Evolutionary conservation across 352 stramenopile genomes (phyloP), one percentile per base, ranked within the genome.

Genomic region (Phytophthora macrochlamydospora): DNA sequence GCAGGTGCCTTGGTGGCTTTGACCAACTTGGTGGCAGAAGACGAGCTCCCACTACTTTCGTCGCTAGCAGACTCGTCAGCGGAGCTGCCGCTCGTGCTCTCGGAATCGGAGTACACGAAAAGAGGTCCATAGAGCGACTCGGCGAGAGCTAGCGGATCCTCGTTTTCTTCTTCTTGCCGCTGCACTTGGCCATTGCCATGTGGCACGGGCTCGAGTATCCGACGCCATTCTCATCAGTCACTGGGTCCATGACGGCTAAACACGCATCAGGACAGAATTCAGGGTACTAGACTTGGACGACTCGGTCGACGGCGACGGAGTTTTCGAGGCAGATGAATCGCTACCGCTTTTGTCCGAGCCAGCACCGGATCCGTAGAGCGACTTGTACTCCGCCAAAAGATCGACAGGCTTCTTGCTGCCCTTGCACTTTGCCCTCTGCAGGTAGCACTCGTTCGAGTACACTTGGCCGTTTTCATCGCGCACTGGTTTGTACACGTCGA

Each of bases 161-260:
- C 28, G 2, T 44, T 2, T 13, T n/a, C n/a, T 65, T 59, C 24
- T 33, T 42, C 8, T 62, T 53, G n/a, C n/a, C 46, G 32, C 55
- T 71, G 56, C 71, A 85, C 29, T 67, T 35, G 1, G 59, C 51
- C 33, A 73, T 62, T 2, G 42, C 43, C 29, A 78, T 49, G 35
- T 68, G 65, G 38, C 73, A 81, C 51, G 50, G 42, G 56, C 69
- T 81, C 13, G 55, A 35, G 57, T 81, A 81, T 14, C 53, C 59
- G 30, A 62, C 49, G 8, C 69, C 69, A 38, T 81, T 57, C n/a
- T 65, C 63, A 14, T 73, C 62, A n/a, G 51, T 68, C 30, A 71
- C 58, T 35, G 68, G 67, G 2, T 62, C 31, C 42, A 73, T 75
- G 14, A 74, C 38, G 13, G 38, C 38, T 4, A 45, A 14, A 12